These are phyloP conservation scores for Apophysomyces variabilis DNA, from an alignment of 371 early-diverging fungal genomes.

Conservation along the genomic window DNA sequence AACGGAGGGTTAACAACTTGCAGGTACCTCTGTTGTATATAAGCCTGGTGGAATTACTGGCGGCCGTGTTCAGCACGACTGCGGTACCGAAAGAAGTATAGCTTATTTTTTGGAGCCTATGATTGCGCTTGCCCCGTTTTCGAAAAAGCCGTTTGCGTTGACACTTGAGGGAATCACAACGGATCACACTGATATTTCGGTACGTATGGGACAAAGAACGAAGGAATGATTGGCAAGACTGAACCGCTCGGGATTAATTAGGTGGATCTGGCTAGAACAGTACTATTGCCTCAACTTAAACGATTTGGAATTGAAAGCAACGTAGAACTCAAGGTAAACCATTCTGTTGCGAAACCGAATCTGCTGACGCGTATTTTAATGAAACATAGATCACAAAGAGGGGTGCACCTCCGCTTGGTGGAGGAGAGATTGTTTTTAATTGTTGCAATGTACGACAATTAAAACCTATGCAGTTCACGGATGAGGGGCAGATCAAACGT, in stretches of 20 bases:
- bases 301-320: constrained; percentile 86
- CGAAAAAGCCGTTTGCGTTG: constrained; percentile 80
- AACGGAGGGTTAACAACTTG: not conserved
- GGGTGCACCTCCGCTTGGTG: constrained; percentile 95
- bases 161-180: constrained; percentile 92
- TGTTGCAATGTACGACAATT: constrained; percentile 85
- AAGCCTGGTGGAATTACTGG: constrained; percentile 91
- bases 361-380: not conserved
- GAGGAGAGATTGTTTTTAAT: constrained; percentile 89
- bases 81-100: constrained; percentile 77
- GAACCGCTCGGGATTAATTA: constrained; percentile 19
- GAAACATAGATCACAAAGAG: constrained; percentile 75
- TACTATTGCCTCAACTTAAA: constrained; percentile 80
- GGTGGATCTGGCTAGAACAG: constrained; percentile 93
- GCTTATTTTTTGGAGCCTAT: constrained; percentile 94
- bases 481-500: constrained; percentile 87
- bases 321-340: constrained; percentile 78
- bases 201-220: constrained; percentile 36
- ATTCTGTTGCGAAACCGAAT: not conserved
- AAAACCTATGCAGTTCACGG: constrained; percentile 79
- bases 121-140: constrained; percentile 92
- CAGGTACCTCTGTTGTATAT: constrained; percentile 83
- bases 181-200: constrained; percentile 84
- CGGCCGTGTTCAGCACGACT: constrained; percentile 87
- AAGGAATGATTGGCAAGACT: not conserved